A percentile compares a stretch with the other conserved stretches of the same genome.
Conservation (phyloP, 495 filamentous ascomycete genomes). For the Aspergillus campestris region DNA sequence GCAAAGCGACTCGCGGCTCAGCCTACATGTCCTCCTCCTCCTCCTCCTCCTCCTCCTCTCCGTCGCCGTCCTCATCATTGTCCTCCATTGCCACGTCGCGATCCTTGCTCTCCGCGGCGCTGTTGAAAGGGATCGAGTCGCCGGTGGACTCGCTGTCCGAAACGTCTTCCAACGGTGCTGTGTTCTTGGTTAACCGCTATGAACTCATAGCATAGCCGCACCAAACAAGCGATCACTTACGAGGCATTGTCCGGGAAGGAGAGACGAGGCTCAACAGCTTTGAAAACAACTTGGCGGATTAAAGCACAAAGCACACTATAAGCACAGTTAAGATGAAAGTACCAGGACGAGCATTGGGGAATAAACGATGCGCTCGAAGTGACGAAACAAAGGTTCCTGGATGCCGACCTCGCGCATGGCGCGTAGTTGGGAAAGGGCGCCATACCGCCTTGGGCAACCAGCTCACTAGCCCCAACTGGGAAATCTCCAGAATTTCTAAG, state of each 20-base stretch:
- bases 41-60: conserved; percentile 33
- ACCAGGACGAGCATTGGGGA: no score
- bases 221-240: conserved; percentile 22
- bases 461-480: conserved; percentile 21
- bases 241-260: conserved; percentile 26
- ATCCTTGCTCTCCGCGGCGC: conserved; percentile 18
- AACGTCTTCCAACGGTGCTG: conserved; percentile 32
- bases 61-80: conserved; percentile 23
- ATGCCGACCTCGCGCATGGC: conserved; percentile 13
- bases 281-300: conserved; percentile 30
- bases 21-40: conserved; percentile 37
- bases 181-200: conserved; percentile 6
- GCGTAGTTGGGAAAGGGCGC: conserved; percentile 14
- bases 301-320: not conserved
- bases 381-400: not conserved
- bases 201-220: conserved; percentile 4
- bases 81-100: conserved; percentile 22
- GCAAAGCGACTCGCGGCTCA: not conserved
- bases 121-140: conserved; percentile 33
- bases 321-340: no score
- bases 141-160: conserved; percentile 41
- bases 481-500: conserved; percentile 27
- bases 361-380: no score
- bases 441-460: conserved; percentile 30
- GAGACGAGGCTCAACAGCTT: conserved; percentile 18